phyloP scores from a whole-genome alignment of 352 stramenopile genomes.

The Pythium brassicae region DNA sequence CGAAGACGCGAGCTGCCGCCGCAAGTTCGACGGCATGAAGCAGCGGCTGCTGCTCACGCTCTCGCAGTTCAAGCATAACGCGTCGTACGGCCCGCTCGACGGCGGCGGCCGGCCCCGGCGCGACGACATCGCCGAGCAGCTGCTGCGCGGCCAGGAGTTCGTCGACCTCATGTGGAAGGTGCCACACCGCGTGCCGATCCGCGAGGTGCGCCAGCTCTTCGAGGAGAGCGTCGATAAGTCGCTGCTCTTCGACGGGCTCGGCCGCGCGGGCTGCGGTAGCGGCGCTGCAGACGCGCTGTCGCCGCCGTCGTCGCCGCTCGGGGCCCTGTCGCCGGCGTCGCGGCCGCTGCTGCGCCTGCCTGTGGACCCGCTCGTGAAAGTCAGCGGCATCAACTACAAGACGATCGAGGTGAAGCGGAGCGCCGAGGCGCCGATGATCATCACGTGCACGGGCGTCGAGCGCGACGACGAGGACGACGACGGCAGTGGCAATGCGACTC shows the following conservation, averaged over 20 bases:
- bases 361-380: constrained; percentile 68
- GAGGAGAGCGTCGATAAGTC: constrained; percentile 47
- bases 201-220: constrained; percentile 50
- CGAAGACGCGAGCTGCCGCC: constrained; percentile 64
- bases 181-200: constrained; percentile 57
- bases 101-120: constrained; percentile 25
- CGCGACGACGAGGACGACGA: constrained; percentile 67
- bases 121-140: constrained; percentile 68
- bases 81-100: constrained; percentile 29
- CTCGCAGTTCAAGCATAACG: constrained; percentile 58
- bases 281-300: background rate
- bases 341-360: constrained; percentile 47
- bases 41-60: constrained; percentile 73
- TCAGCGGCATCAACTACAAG: constrained; percentile 65
- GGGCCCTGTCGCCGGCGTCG: constrained; percentile 10
- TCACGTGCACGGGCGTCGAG: constrained; percentile 74
- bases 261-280: constrained; percentile 3
- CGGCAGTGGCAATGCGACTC: constrained; percentile 11
- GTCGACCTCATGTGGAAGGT: constrained; percentile 83
- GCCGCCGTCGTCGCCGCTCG: background rate
- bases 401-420: constrained; percentile 80
- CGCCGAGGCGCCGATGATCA: constrained; percentile 75
- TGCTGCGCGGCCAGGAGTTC: constrained; percentile 82
- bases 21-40: constrained; percentile 81
- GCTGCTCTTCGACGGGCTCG: constrained; percentile 27